Evolutionary conservation across 139 green algal species (phyloP).

Genomic region (Chlamydomonas sp.): DNA sequence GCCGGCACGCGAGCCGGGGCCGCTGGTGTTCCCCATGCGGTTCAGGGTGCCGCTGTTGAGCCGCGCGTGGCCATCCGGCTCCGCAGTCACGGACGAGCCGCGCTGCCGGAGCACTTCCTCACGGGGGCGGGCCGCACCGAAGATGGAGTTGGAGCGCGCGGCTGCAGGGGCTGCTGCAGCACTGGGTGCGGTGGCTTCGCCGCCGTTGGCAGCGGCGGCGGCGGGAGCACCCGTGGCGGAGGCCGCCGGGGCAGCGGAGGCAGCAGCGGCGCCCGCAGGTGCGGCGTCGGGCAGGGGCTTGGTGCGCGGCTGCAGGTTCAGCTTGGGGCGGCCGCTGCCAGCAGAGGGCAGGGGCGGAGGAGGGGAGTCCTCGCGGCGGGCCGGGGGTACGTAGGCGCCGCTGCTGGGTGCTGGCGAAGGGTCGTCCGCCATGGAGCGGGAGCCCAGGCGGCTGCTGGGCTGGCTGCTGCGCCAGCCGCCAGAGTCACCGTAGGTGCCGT

Average conservation of each 20-base stretch:
- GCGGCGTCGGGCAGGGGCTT: constrained; percentile 44
- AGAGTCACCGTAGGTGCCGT: neutral
- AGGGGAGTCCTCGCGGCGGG: constrained; percentile 19
- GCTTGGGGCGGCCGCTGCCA: constrained; percentile 50
- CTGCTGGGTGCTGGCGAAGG: neutral
- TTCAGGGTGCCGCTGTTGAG: neutral
- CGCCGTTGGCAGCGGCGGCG: neutral
- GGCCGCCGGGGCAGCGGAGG: neutral
- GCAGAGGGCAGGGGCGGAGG: neutral
- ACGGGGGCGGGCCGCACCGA: constrained; percentile 81
- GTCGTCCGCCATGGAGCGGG: too few species aligned
- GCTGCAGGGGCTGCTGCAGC: neutral
- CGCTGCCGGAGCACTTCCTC: constrained; percentile 89
- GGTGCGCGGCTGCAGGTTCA: constrained; percentile 77
- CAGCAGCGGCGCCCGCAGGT: neutral
- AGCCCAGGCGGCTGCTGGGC: constrained; percentile 15
- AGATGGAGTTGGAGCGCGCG: constrained; percentile 45
- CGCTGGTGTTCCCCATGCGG: neutral
- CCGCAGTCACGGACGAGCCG: constrained; percentile 47
- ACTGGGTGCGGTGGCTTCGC: neutral
- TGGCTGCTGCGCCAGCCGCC: neutral
- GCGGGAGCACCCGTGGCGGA: neutral
- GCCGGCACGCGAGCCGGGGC: neutral
- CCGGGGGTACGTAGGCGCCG: neutral
- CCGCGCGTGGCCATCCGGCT: constrained; percentile 61